Evolutionary conservation across 208 protist species (phyloP), one percentile per base, ranked within the genome.

Genomic region (Entamoeba dispar): DNA sequence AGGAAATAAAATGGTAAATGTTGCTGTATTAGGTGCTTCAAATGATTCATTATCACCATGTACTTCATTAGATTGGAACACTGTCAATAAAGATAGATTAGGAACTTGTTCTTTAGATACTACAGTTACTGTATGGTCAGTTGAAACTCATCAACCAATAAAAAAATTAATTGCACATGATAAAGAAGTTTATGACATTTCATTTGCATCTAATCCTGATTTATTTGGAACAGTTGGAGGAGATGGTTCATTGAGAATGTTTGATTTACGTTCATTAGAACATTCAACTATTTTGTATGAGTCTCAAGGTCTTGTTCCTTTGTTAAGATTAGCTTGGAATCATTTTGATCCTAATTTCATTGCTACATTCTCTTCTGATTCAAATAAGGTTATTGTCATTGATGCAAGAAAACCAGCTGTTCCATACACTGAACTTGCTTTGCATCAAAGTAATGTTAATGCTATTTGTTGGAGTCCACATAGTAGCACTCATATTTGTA

Each of bases 11-110:
- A 91, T 49, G 34, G 34, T 22, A 10, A 49, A 15, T 49, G 15
- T 91, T 43, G 34, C 27, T 7, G 38, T 43, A 8, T 91, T 49
- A 15, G 34, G 34, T 49, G 5, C 34, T 91, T 49, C 77, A 49
- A 91, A 14, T 91, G 34, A 91, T 15, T 14, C 27, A 14, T 19
- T 49, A 43, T 98, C 99, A 91, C 99, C 98, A 94, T 99, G 98
- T 94, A 99, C 98, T 17, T 99, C 98, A 5, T 99, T 99, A 95
- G 98, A 99, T 96, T 99, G 98, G 98, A 99, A 99, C 95, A 96
- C 94, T 92, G 31, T 31, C 7, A 97, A 99, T 94, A 96, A 97
- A 4, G 96, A 97, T 93, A 96, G 98, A 52, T 96, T 99, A 8
- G 98, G 97, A 91, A 99, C 98, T 77, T 98, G 97, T 61, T 97